Evolutionary conservation across 148 eudicot species (phyloP).

Genomic region (Tetragonia tetragonoides): DNA sequence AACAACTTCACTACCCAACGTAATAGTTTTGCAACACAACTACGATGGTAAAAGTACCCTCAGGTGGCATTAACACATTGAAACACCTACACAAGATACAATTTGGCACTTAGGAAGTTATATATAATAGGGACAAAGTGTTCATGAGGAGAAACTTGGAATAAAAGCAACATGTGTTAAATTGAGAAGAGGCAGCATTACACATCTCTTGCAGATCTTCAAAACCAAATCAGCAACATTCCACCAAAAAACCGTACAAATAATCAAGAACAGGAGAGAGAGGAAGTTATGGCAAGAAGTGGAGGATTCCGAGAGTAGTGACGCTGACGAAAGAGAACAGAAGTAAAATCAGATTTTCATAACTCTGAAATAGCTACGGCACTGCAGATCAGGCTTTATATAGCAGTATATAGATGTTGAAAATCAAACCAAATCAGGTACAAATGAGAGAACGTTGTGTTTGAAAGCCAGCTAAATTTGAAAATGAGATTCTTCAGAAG

Average conservation of each 20-base stretch:
- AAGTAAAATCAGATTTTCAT: background rate
- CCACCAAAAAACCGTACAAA: background rate
- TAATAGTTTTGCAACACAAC: constrained; percentile 75
- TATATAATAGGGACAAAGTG: background rate
- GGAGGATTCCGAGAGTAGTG: background rate
- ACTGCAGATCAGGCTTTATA: background rate
- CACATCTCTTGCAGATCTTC: background rate
- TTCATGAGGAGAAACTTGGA: background rate
- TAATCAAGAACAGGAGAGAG: too few relatives aligned
- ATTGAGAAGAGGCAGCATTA: background rate
- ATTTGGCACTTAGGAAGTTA: background rate
- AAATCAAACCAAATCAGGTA: background rate
- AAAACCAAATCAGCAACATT: background rate
- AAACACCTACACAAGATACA: constrained; percentile 56
- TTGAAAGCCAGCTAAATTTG: too few relatives aligned
- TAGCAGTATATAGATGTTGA: background rate
- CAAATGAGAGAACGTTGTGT: background rate
- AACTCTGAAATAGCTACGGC: background rate
- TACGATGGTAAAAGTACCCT: constrained; percentile 85
- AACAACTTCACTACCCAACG: constrained; percentile 41
- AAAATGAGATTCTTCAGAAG: too few relatives aligned
- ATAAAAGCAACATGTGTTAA: background rate
- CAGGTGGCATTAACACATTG: constrained; percentile 84
- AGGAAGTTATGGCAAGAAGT: background rate
- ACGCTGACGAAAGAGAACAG: background rate